These are phyloP conservation scores for Linnemannia exigua DNA, from an alignment of 192 early-diverging fungal genomes.

Conservation along the genomic window DNA sequence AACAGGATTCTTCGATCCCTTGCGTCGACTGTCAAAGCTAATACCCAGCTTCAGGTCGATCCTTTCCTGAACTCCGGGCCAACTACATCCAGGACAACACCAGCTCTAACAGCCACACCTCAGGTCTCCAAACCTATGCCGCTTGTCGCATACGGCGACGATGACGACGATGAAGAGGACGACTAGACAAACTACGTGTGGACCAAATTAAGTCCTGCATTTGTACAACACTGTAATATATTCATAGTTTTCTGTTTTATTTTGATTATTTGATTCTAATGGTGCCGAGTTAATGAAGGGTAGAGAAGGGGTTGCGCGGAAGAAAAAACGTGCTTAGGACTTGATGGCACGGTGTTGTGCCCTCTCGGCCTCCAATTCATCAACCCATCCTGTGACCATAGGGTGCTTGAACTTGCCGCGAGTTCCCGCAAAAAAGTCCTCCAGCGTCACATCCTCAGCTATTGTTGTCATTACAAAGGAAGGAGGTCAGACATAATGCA, in stretches of 20 bases:
- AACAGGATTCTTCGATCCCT: conserved; percentile 20
- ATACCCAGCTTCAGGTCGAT: conserved; percentile 35
- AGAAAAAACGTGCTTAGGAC: not conserved
- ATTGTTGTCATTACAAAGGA: not conserved
- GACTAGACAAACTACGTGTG: not conserved
- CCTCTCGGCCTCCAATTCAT: conserved; percentile 78
- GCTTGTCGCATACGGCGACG: conserved; percentile 33
- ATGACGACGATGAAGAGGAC: conserved; percentile 20
- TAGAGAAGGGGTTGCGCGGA: not conserved
- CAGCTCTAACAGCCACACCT: conserved; percentile 3
- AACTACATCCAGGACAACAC: not conserved
- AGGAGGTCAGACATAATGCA: not conserved
- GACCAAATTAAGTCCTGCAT: not conserved
- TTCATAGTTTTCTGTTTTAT: not conserved
- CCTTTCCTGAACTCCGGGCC: conserved; percentile 15
- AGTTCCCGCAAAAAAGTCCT: conserved; percentile 88
- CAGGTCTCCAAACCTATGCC: not conserved
- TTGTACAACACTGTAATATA: not conserved
- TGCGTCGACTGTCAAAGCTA: conserved; percentile 24
- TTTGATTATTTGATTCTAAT: not conserved
- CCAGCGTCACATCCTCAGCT: conserved; percentile 72
- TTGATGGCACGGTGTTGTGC: conserved; percentile 52
- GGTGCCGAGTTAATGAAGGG: not conserved
- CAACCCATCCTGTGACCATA: conserved; percentile 84
- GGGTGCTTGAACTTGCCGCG: conserved; percentile 88